Evolutionary conservation across 2,329 filamentous ascomycete genomes (phyloP), one percentile per base, ranked within the genome.

Genomic region (Westerdykella aurantiaca): DNA sequence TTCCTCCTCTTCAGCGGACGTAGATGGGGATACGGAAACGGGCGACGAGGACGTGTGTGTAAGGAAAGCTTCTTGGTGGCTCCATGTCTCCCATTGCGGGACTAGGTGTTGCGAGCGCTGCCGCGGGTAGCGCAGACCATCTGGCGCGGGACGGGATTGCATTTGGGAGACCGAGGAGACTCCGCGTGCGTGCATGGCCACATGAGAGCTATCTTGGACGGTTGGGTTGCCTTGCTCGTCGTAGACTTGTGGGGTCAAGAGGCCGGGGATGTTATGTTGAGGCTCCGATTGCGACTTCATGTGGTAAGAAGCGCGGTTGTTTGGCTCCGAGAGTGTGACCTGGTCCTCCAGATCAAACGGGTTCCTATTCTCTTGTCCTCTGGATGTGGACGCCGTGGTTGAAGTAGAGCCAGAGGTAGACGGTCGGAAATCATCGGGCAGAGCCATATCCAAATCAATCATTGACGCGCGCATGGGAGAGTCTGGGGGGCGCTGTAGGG

Each of bases 321-420:
- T 68, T 37, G 60, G 64, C 25, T 66, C 51, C 0, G 64, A 64
- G 10, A 68, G 56, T 25, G 66, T 58, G 7, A 69, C 58, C 42
- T 69, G 67, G 41, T 75, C 71, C 49, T 75, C 73, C 6, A 75
- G 66, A 51, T 75, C 72, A 50, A 76, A 76, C 1, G 72, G 72
- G 43, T 75, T 71, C 4, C 71, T 70, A 41, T 64, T 70, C 33
- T 67, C 66, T 16, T 64, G 60, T 41, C 72, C 69, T 13, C n/a
- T 35, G 6, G n/a, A 14, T 14, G 64, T 69, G 38, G 55, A 56
- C 13, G 52, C 55, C 11, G 61, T 60, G 0, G 67, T 61, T 9
- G 56, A 54, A 34, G 60, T 56, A 11, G 66, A 72, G 37, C 60
- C 64, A 4, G 72, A 67, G 0, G 72, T 72, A 0, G 68, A 68